Evolutionary conservation across 164 flowering plant genomes (phyloP).

Genomic region (Annona squamosa): DNA sequence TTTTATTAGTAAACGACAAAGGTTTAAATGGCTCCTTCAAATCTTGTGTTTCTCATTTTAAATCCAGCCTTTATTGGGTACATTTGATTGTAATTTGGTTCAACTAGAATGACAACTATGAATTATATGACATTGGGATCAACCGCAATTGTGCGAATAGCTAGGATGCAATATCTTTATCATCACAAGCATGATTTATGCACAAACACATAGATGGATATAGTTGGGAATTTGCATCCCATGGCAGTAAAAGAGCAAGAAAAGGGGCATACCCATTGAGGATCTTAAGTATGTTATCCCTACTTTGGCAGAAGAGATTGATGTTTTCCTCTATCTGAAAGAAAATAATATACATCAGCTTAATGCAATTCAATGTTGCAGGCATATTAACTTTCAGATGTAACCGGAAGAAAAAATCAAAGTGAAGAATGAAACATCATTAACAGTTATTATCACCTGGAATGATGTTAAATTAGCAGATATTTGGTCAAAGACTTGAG

Average conservation of each 20-base stretch:
- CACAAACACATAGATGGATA: neutral
- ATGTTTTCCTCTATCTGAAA: slow-evolving; percentile 67
- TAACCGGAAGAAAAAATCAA: too few species aligned
- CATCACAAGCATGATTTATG: neutral
- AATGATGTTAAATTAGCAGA: slow-evolving; percentile 33
- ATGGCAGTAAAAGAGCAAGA: neutral
- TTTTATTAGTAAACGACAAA: neutral
- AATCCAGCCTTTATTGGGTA: neutral
- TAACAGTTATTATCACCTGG: slow-evolving; percentile 23
- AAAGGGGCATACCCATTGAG: slow-evolving; percentile 48
- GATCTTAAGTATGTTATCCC: slow-evolving; percentile 61
- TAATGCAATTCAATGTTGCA: neutral
- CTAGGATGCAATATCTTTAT: neutral
- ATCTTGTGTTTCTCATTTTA: too few species aligned
- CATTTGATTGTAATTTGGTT: neutral
- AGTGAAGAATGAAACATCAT: neutral
- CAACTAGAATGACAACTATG: neutral
- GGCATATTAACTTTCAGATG: neutral
- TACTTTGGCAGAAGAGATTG: slow-evolving; percentile 63
- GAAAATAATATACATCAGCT: neutral
- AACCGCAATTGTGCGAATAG: neutral
- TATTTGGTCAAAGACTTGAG: slow-evolving; percentile 32
- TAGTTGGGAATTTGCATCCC: neutral
- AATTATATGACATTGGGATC: neutral
- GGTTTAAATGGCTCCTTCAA: neutral